Evolutionary conservation across 495 filamentous ascomycete species (phyloP), one percentile per base, ranked within the genome.

Genomic region (Poronia punctata): DNA sequence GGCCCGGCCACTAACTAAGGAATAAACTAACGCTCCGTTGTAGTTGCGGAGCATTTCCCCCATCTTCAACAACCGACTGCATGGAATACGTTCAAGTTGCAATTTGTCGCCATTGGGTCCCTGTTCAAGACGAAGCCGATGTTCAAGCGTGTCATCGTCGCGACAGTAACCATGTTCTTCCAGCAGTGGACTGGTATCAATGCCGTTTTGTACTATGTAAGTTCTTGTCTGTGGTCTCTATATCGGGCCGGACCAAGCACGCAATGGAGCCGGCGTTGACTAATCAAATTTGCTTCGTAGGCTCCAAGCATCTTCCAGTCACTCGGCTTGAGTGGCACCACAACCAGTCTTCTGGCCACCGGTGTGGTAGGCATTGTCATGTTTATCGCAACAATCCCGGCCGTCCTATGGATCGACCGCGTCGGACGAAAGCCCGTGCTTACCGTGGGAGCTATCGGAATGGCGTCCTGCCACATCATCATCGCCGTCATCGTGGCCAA

Each of bases 281-380:
- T 1, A 1, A 8, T 1, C 12, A 17, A 12, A 3, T 19, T 9
- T 15, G n/a, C 19, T 11, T 20, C 5, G 9, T 86, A 88, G 54
- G 83, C 83, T 3, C 83, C 84, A 0, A 75, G 70, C 7, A 86
- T 89, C 43, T 90, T 92, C 69, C 54, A 62, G 20, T 66, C 75
- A 27, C 72, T 92, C 2, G 86, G 86, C 3, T 67, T 86, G 24
- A 61, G 54, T 50, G 56, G 60, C 32, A 86, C 73, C 50, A 76
- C 80, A 0, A 78, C 71, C 5, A 81, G 79, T 0, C 75, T 89
- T 7, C 71, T 89, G 3, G 84, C 84, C 3, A 88, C 86, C 0
- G 85, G 84, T 23, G 84, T 89, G 0, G 83, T 86, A 23, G 83
- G 84, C 22, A 82, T 90, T 46, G 80, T 80, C 51, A 83, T 88